Base-by-base conservation (phyloP, 208 protist species). In the Novymonas esmeraldas region DNA sequence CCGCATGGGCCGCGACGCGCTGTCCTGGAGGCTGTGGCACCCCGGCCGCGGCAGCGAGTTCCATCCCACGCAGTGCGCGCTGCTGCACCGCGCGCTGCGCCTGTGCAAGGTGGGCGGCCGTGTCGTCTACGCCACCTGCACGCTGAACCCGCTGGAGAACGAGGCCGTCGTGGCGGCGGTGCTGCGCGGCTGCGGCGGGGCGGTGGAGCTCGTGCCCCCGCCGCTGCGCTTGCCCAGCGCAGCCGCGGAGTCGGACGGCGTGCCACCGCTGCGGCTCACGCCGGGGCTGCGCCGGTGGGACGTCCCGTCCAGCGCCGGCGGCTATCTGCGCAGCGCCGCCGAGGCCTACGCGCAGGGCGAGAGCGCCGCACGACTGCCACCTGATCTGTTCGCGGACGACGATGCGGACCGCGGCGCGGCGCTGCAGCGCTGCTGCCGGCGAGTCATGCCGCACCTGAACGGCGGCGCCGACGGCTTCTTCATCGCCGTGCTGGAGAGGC, bases 71-170 rank as follows among this genome's bases (percentile, higher is more conserved):
- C 97, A 98, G 82, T 39, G 86, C 9, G 70, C 71, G 44, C 78
- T 98, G 24, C 80, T 96, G n/a, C 64, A 64, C 6, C 85, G 72
- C 5, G 95, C 86, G 14, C 48, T 96, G 24, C 69, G 69, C 11
- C 66, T 93, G 6, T 90, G 86, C 64, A 59, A 51, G n/a, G 56
- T 61, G 9, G 89, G 92, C 11, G 97, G 98, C 38, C 60, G 60
- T 20, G 71, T 99, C 2, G 94, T 98, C 11, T 99, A 99, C 80
- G 90, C 92, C 4, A 99, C 98, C 14, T 99, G 98, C 75, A 97
- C 93, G 9, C 68, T 99, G 16, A 98, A 98, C 69, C 98, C 98
- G n/a, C 65, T 98, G 33, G 97, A 99, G 79, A 95, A 98, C 65
- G 97, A 99, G 81, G 95, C 96, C 6, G 96, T 98, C 5, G 85